Conservation (phyloP, 306 rosid genomes). For the Sphenostylis stenocarpa region DNA sequence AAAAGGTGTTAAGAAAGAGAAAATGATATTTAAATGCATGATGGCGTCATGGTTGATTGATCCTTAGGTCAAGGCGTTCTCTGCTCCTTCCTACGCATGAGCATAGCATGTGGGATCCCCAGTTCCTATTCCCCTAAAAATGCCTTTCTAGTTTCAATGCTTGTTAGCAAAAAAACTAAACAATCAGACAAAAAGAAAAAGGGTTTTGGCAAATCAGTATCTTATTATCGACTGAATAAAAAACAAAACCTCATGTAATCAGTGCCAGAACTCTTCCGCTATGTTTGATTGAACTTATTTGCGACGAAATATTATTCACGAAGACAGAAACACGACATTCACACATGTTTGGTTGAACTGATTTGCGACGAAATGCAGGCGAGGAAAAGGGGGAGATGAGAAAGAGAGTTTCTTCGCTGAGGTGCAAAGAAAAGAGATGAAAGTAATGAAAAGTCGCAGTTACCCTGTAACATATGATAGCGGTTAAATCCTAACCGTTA, state of each 20-base stretch:
- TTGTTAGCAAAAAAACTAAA: neutral
- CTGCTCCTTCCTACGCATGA: neutral
- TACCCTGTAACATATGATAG: no score
- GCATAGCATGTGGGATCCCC: constrained; percentile 31
- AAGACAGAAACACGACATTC: no score
- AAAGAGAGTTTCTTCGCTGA: no score
- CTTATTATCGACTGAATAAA: constrained; percentile 25
- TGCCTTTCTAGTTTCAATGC: neutral
- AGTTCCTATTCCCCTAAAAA: neutral
- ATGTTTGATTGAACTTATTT: no score
- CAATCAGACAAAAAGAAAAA: neutral
- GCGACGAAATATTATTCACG: no score
- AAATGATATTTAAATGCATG: neutral
- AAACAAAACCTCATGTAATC: constrained; percentile 29
- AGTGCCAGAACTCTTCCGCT: constrained; percentile 31
- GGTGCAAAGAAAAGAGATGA: no score
- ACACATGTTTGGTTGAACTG: no score
- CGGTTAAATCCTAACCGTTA: no score
- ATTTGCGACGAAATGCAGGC: no score
- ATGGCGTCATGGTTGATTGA: neutral
- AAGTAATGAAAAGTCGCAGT: no score
- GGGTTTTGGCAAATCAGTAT: neutral
- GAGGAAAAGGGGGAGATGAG: no score
- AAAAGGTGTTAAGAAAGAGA: neutral
- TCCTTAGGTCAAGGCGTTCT: constrained; percentile 16